Conservation (phyloP, 2,329 filamentous ascomycete species). For the Orbilia blumenaviensis region DNA sequence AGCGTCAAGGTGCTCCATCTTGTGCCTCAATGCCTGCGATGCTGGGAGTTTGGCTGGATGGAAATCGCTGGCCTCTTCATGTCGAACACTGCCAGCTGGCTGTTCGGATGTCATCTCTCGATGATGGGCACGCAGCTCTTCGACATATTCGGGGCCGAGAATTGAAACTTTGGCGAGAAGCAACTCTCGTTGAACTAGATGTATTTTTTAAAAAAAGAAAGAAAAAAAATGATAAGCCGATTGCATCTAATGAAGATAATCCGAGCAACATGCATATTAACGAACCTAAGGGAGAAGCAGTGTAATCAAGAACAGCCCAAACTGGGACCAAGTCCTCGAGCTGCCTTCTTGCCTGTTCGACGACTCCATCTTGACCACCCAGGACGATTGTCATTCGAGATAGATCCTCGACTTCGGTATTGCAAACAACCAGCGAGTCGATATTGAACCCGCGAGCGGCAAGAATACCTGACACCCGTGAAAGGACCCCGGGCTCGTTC, state of each 20-base stretch:
- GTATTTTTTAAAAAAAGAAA: no score
- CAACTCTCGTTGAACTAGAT: slow-evolving; percentile 84
- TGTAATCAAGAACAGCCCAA: slow-evolving; percentile 98
- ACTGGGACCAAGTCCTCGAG: slow-evolving; percentile 96
- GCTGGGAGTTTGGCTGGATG: slow-evolving; percentile 86
- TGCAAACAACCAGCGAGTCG: slow-evolving; percentile 96
- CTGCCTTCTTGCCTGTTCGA: slow-evolving; percentile 94
- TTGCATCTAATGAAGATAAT: neutral
- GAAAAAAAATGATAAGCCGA: no score
- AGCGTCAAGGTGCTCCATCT: slow-evolving; percentile 95
- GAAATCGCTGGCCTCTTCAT: slow-evolving; percentile 71
- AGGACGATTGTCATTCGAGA: slow-evolving; percentile 99
- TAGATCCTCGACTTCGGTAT: slow-evolving; percentile 94
- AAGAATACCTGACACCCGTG: slow-evolving; percentile 93
- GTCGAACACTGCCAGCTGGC: slow-evolving; percentile 62
- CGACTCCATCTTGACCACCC: slow-evolving; percentile 93
- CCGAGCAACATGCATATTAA: neutral
- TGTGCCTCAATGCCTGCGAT: slow-evolving; percentile 90
- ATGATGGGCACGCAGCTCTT: slow-evolving; percentile 94
- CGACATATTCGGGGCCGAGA: slow-evolving; percentile 95
- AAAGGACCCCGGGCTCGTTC: slow-evolving; percentile 97
- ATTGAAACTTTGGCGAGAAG: slow-evolving; percentile 97
- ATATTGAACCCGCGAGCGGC: slow-evolving; percentile 99
- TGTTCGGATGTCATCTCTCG: slow-evolving; percentile 76
- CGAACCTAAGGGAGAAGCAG: slow-evolving; percentile 74